A percentile compares a stretch with the other conserved stretches of the same genome.
phyloP scores from a whole-genome alignment of 2,329 filamentous ascomycete genomes.

The Colletotrichum salicis region DNA sequence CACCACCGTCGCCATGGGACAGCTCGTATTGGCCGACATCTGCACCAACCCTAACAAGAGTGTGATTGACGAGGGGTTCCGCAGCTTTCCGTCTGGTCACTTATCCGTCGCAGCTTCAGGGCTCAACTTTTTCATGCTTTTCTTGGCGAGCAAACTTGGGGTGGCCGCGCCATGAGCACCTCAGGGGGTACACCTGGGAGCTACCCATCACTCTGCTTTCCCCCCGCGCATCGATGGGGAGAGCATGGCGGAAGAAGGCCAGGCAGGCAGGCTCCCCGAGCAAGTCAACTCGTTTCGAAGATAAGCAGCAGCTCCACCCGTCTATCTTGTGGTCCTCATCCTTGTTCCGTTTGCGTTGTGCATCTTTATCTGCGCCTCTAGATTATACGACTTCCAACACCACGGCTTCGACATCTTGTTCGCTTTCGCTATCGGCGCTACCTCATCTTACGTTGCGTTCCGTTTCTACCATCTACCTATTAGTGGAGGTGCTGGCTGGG shows the following conservation, averaged over 20 bases:
- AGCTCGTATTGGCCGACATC: slow-evolving; percentile 75
- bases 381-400: slow-evolving; percentile 82
- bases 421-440: slow-evolving; percentile 75
- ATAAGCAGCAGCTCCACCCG: slow-evolving; percentile 67
- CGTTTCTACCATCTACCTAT: slow-evolving; percentile 77
- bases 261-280: no score
- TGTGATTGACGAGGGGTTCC: slow-evolving; percentile 75
- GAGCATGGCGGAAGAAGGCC: no score
- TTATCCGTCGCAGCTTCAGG: slow-evolving; percentile 68
- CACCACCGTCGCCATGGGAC: slow-evolving; percentile 58
- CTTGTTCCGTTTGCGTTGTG: slow-evolving; percentile 74
- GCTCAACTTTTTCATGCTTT: no score
- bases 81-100: slow-evolving; percentile 63
- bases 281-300: no score
- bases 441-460: slow-evolving; percentile 75
- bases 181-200: no score
- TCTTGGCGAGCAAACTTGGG: no score
- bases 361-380: slow-evolving; percentile 77
- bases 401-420: slow-evolving; percentile 83
- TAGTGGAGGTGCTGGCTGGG: slow-evolving; percentile 74
- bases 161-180: no score
- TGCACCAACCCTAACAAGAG: slow-evolving; percentile 69
- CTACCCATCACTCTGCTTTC: no score
- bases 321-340: slow-evolving; percentile 74
- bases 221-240: no score